Base-by-base conservation (phyloP, 148 eudicot species). In the Persicaria maculosa region DNA sequence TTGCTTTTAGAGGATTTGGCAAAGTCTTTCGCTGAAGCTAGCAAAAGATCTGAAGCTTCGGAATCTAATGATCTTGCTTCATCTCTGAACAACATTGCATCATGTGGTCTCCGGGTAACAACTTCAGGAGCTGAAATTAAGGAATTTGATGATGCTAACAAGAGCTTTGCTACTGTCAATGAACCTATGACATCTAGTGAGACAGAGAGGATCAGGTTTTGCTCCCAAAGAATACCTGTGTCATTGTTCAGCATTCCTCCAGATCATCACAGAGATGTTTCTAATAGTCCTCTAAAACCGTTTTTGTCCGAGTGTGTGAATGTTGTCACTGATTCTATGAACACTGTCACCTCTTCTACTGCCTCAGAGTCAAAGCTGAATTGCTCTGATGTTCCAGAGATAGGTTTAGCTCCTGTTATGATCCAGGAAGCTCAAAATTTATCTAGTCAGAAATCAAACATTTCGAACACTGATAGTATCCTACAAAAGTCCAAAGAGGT, bases 1-100 rank as follows among this genome's bases (percentile, higher is more conserved):
- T 78, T 95, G 83, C 77, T 81, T 76, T 85, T 92, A 76, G 91
- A 90, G 81, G 99, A 95, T 82, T 79, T 92, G 86, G 92, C 89
- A 61, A 95, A 82, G 81, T 88, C 90, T 73, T 90, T 95, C 79
- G 77, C 90, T 20, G 82, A 79, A 12, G 77, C 86, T 17, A 81
- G 75, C 67, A 83, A 81, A 72, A 81, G 47, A 74, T 68, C 85
- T 43, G 81, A 86, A 78, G 71, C 83, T 53, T 82, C 79, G 57
- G 86, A 88, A 80, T 72, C 91, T 74, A 80, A 88, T 58, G 85
- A 83, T 68, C 86, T 88, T 76, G 61, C 77, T 50, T 84, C 91
- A n/a, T 44, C 79, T 36, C 47, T 81, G 68, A 79, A 86, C 80
- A 82, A 80, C 76, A 77, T 81, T 68, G 84, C 86, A 68, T 84